A percentile compares a stretch with the other conserved stretches of the same genome.
Conservation (phyloP, 805 yeast species). For the Saturnispora bothae region DNA sequence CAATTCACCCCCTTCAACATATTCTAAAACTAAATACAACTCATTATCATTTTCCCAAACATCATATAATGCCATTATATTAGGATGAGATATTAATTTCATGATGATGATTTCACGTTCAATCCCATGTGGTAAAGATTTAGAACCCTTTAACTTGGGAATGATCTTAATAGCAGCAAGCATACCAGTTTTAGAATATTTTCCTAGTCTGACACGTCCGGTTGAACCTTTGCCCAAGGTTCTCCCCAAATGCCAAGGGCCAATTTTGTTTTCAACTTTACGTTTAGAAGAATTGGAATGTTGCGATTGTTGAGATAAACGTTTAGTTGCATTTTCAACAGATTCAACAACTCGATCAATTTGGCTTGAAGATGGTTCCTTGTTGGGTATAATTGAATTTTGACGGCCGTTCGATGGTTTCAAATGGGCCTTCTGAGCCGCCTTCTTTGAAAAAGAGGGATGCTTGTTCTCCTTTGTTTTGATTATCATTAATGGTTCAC, state of each 20-base stretch:
- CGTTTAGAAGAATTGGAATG: slow-evolving; percentile 23
- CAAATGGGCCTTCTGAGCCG: too few species aligned
- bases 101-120: slow-evolving; percentile 95
- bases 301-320: slow-evolving; percentile 33
- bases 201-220: slow-evolving; percentile 68
- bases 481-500: too few species aligned
- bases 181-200: slow-evolving; percentile 58
- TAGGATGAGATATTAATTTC: slow-evolving; percentile 90
- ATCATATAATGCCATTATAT: slow-evolving; percentile 86
- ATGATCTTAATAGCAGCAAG: slow-evolving; percentile 79
- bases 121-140: slow-evolving; percentile 82
- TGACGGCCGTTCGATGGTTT: too few species aligned
- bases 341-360: slow-evolving; percentile 35
- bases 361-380: slow-evolving; percentile 7
- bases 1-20: slow-evolving; percentile 82
- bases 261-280: slow-evolving; percentile 38
- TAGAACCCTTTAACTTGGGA: slow-evolving; percentile 37
- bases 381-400: too few species aligned
- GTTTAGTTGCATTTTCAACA: slow-evolving; percentile 28
- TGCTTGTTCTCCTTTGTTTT: too few species aligned
- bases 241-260: slow-evolving; percentile 77
- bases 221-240: slow-evolving; percentile 79
- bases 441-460: too few species aligned
- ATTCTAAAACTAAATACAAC: slow-evolving; percentile 66
- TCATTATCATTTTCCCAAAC: slow-evolving; percentile 97